Conservation (phyloP, 2,329 filamentous ascomycete genomes). For the Hypoxylon sp. region DNA sequence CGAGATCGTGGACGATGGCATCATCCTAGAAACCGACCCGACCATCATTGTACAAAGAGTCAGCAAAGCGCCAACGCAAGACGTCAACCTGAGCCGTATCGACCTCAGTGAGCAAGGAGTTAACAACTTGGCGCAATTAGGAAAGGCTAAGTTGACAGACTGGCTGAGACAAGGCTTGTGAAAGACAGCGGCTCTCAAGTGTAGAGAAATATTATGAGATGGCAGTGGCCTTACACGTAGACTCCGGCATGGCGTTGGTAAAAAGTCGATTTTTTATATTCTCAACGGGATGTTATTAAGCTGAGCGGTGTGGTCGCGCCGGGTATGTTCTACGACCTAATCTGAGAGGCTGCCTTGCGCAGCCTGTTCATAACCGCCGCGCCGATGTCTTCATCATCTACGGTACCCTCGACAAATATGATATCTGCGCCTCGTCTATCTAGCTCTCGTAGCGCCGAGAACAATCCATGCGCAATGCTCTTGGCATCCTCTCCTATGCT, state of each 20-base stretch:
- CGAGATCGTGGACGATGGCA: constrained; percentile 94
- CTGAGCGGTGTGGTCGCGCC: constrained; percentile 44
- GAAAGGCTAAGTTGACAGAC: constrained; percentile 91
- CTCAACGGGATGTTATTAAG: constrained; percentile 47
- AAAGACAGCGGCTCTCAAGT: constrained; percentile 46
- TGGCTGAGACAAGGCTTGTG: constrained; percentile 88
- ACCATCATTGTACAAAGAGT: constrained; percentile 94
- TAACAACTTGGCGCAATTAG: constrained; percentile 93
- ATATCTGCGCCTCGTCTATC: constrained; percentile 84
- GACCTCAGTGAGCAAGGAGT: constrained; percentile 96
- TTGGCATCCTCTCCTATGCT: constrained; percentile 78
- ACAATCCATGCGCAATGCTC: constrained; percentile 87
- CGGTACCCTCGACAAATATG: constrained; percentile 92
- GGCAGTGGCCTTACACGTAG: constrained; percentile 44
- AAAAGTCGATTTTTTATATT: constrained; percentile 47
- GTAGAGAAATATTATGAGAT: constrained; percentile 36
- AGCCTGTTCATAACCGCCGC: constrained; percentile 89
- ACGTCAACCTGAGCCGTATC: constrained; percentile 93
- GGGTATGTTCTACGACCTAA: constrained; percentile 63
- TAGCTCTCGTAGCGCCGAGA: constrained; percentile 87
- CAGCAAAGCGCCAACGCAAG: constrained; percentile 90
- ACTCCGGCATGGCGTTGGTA: constrained; percentile 52
- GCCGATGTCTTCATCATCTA: constrained; percentile 83
- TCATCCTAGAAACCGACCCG: constrained; percentile 97
- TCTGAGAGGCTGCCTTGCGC: constrained; percentile 80